Conservation (phyloP, 306 rosid genomes). For the Bauhinia variegata region DNA sequence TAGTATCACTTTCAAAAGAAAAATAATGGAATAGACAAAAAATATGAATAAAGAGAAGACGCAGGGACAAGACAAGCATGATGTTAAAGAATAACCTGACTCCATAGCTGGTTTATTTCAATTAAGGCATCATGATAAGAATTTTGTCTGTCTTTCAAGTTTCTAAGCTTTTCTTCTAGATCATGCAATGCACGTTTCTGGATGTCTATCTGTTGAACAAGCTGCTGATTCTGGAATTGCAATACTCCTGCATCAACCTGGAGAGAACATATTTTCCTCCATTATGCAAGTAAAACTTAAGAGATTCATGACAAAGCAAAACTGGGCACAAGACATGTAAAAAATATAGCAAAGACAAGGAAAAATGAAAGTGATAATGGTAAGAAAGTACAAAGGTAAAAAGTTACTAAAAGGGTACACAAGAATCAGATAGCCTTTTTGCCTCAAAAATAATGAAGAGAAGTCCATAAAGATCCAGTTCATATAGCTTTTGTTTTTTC, state of each 20-base stretch:
- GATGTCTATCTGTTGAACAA: conserved; percentile 70
- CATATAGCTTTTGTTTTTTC: background rate
- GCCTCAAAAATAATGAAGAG: conserved; percentile 2
- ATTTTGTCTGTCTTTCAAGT: conserved; percentile 60
- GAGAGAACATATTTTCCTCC: conserved; percentile 29
- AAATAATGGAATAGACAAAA: conserved; percentile 17
- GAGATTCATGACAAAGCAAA: conserved; percentile 2
- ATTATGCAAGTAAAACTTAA: conserved; percentile 27
- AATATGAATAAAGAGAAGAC: background rate
- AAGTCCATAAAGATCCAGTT: conserved; percentile 6
- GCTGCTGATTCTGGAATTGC: conserved; percentile 82
- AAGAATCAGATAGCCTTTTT: conserved; percentile 4
- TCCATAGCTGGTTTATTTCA: conserved; percentile 71
- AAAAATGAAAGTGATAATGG: background rate
- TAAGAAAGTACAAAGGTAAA: background rate
- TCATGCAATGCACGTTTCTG: conserved; percentile 77
- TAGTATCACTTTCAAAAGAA: conserved; percentile 16
- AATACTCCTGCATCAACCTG: conserved; percentile 84
- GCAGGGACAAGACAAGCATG: conserved; percentile 8
- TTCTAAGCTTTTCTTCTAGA: conserved; percentile 59
- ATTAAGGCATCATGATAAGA: conserved; percentile 75
- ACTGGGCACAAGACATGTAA: background rate
- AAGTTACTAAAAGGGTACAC: conserved; percentile 19
- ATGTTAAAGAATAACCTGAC: conserved; percentile 61
- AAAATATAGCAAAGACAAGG: background rate